phyloP scores from a whole-genome alignment of 306 rosid genomes.

The Elaeagnus macrophylla region DNA sequence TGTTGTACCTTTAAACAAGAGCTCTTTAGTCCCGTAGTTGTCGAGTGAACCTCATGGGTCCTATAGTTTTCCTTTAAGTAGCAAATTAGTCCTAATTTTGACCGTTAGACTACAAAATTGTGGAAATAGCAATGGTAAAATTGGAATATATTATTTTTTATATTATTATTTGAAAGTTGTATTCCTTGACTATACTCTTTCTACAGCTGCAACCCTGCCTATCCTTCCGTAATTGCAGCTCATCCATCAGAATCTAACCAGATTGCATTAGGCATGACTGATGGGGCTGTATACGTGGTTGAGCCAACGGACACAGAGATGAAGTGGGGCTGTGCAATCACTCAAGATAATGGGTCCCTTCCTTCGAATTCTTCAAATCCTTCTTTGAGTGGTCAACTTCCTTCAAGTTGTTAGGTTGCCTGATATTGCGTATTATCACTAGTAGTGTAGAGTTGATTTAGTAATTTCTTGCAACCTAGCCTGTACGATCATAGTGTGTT shows the following conservation, averaged over 20 bases:
- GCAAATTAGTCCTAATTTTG: no score
- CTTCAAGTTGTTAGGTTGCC: slow-evolving; percentile 19
- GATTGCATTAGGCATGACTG: slow-evolving; percentile 36
- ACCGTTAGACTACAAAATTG: no score
- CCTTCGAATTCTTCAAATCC: slow-evolving; percentile 41
- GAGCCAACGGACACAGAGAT: slow-evolving; percentile 28
- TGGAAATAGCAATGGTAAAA: no score
- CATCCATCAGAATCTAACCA: slow-evolving; percentile 39
- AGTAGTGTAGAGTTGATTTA: background rate
- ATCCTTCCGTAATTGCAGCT: slow-evolving; percentile 34
- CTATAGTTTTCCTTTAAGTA: no score
- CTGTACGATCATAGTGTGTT: no score
- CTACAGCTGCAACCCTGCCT: slow-evolving; percentile 18
- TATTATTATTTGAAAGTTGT: background rate
- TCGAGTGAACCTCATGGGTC: no score
- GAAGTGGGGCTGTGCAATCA: slow-evolving; percentile 29
- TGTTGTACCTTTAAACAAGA: no score
- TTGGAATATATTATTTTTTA: no score
- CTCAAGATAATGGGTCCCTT: slow-evolving; percentile 37
- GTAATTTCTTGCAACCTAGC: no score
- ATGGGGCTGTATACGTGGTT: slow-evolving; percentile 27
- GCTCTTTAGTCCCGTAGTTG: no score
- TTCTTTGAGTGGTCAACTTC: slow-evolving; percentile 33
- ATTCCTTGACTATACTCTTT: slow-evolving; percentile 4
- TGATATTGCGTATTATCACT: background rate